Percentiles rank a stretch among this genome's conserved stretches.
phyloP scores from a whole-genome alignment of 2,329 filamentous ascomycete genomes.

The Teratosphaeria pseudoeucalypti region DNA sequence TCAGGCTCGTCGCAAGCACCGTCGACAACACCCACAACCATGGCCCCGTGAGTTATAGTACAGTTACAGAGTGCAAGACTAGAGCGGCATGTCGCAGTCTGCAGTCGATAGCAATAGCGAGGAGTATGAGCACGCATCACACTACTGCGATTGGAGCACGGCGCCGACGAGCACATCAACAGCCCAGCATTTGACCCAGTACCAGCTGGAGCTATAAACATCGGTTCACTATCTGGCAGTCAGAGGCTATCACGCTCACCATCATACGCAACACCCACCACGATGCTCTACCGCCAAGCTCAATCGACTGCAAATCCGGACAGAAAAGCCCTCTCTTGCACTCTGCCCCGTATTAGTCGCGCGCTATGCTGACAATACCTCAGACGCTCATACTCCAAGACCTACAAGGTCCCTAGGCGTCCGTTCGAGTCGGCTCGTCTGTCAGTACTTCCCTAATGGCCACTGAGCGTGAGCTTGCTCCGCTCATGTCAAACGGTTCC shows the following conservation, averaged over 20 bases:
- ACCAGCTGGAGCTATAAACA: neutral
- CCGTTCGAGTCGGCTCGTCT: constrained; percentile 99
- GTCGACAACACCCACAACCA: neutral
- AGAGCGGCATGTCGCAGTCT: neutral
- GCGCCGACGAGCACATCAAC: neutral
- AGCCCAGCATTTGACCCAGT: neutral
- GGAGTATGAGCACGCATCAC: neutral
- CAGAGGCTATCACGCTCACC: neutral
- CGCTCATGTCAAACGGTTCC: constrained; percentile 84
- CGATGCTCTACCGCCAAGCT: neutral
- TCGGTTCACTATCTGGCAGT: neutral
- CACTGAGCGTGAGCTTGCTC: constrained; percentile 99
- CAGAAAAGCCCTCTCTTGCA: neutral
- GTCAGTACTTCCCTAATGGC: constrained; percentile 77
- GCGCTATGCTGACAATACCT: constrained; percentile 9
- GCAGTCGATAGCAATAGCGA: neutral
- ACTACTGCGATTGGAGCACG: neutral
- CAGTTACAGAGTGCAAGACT: neutral
- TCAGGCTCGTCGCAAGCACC: neutral
- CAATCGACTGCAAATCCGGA: neutral
- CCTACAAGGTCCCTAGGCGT: constrained; percentile 95
- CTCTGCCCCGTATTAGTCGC: neutral
- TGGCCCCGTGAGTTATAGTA: neutral
- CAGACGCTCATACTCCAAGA: constrained; percentile 83
- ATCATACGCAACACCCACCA: neutral